A percentile compares a stretch with the other conserved stretches of the same genome.
These are phyloP conservation scores for Purpureocillium lavendulum DNA, from an alignment of 2,329 filamentous ascomycete species.

Conservation along the genomic window DNA sequence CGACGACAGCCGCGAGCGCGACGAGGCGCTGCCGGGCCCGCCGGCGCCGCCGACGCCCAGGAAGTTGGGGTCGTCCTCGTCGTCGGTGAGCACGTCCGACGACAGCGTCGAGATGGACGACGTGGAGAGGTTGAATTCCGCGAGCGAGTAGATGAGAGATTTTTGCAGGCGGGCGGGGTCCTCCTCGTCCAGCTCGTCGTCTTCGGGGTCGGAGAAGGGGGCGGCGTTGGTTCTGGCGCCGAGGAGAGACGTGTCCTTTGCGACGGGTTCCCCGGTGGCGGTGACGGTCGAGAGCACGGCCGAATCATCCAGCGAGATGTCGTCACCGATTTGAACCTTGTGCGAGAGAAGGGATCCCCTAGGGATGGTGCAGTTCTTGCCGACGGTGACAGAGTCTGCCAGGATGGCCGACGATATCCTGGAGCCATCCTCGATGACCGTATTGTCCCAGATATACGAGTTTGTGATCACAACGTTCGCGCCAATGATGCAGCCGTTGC, in stretches of 20 bases:
- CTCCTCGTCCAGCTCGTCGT: slow-evolving; percentile 40
- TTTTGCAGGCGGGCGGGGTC: slow-evolving; percentile 45
- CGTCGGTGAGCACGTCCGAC: slow-evolving; percentile 57
- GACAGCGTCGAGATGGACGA: slow-evolving; percentile 52
- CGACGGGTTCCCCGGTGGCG: slow-evolving; percentile 25
- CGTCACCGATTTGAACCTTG: slow-evolving; percentile 62
- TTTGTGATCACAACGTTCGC: slow-evolving; percentile 71
- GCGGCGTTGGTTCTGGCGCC: slow-evolving; percentile 43
- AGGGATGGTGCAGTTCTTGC: slow-evolving; percentile 60
- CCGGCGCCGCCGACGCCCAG: slow-evolving; percentile 20
- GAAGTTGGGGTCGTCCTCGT: slow-evolving; percentile 60
- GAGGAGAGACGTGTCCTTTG: slow-evolving; percentile 36
- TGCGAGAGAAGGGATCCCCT: slow-evolving; percentile 73
- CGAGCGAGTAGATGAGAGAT: slow-evolving; percentile 46
- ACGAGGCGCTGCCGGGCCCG: too few species aligned
- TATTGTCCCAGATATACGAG: slow-evolving; percentile 84
- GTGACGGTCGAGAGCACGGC: slow-evolving; percentile 26
- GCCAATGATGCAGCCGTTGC: slow-evolving; percentile 78
- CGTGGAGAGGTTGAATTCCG: slow-evolving; percentile 41
- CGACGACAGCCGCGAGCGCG: slow-evolving; percentile 58
- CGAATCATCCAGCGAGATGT: slow-evolving; percentile 33
- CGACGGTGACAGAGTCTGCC: slow-evolving; percentile 63
- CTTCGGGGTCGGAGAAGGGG: slow-evolving; percentile 34
- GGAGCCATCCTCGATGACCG: slow-evolving; percentile 65
- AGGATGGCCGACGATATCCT: slow-evolving; percentile 66